Evolutionary conservation across 176 grass and related monocot species (phyloP), one percentile per base, ranked within the genome.

Genomic region (Ananas comosus): DNA sequence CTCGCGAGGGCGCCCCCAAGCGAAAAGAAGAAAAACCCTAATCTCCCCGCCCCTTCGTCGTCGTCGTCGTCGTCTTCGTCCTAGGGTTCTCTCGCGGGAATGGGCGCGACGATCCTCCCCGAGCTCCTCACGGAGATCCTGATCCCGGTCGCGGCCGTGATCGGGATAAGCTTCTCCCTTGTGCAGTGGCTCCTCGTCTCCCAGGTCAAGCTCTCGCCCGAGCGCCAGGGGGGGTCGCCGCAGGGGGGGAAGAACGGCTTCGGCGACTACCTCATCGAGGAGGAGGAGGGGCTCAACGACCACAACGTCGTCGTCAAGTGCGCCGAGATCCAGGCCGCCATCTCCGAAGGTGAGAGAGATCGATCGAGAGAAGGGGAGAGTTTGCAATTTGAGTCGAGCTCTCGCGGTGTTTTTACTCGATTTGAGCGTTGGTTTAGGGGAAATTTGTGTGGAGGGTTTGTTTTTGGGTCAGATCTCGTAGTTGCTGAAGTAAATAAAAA

Each of bases 91-190:
- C 33, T 42, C 4, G 33, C 53, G 54, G 12, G 2, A 24, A 87
- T 96, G 91, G 82, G 47, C 50, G 49, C 42, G 17, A 70, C 82
- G 77, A 80, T 96, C 42, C 74, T 96, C 70, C 82, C 88, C 10
- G 91, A 91, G 14, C 69, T 96, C 49, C 77, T 69, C 28, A 91
- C 91, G 70, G 78, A 86, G 88, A 64, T 91, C 61, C 21, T 96
- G 47, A 74, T 91, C 51, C 91, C 91, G 59, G 78, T 65, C 12
- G 83, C 91, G 11, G 87, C 83, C 23, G 88, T 74, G 18, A 72
- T 96, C 19, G 91, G 91, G 72, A 88, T 96, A 68, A 83, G 65
- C 2, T 96, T 96, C 69, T 78, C 91, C 11, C 65, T 96, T 71
- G 9, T 82, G 77, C 88, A 96, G 79, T 96, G 88, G 88, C 11